A percentile compares a stretch with the other conserved stretches of the same genome.
These are phyloP conservation scores for Poterioochromonas sp. DNA, from an alignment of 352 stramenopile genomes.

Conservation along the genomic window DNA sequence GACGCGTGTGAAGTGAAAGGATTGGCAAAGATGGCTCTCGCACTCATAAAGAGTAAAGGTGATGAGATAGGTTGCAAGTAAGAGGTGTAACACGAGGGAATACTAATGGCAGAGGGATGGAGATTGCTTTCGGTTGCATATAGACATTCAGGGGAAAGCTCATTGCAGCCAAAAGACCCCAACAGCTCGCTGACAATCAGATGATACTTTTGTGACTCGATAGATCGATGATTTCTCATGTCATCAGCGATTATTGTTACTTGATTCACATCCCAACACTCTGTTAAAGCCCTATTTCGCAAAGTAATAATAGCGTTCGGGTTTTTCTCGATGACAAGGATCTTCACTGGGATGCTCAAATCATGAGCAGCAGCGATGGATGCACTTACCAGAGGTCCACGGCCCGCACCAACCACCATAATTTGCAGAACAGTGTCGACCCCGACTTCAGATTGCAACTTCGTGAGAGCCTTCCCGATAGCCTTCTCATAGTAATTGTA, in stretches of 20 bases:
- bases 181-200: constrained; percentile 87
- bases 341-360: not conserved
- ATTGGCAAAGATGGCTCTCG: not conserved
- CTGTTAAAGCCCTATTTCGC: constrained; percentile 46
- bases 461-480: constrained; percentile 61
- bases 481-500: constrained; percentile 92
- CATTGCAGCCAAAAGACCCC: constrained; percentile 94
- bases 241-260: constrained; percentile 45
- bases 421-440: constrained; percentile 1
- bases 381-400: constrained; percentile 84
- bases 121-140: constrained; percentile 70
- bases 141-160: constrained; percentile 91
- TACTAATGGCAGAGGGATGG: constrained; percentile 72
- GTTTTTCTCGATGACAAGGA: constrained; percentile 69
- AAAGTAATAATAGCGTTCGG: constrained; percentile 92
- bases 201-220: constrained; percentile 57
- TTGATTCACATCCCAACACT: constrained; percentile 53
- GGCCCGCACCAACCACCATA: constrained; percentile 83
- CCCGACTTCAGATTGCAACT: constrained; percentile 17
- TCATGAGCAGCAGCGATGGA: constrained; percentile 59
- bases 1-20: not conserved
- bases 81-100: constrained; percentile 76
- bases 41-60: constrained; percentile 51
- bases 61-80: constrained; percentile 88
- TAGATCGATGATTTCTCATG: constrained; percentile 41